phyloP scores from a whole-genome alignment of 2,329 filamentous ascomycete genomes.

The Drechslerella coelobrocha region DNA sequence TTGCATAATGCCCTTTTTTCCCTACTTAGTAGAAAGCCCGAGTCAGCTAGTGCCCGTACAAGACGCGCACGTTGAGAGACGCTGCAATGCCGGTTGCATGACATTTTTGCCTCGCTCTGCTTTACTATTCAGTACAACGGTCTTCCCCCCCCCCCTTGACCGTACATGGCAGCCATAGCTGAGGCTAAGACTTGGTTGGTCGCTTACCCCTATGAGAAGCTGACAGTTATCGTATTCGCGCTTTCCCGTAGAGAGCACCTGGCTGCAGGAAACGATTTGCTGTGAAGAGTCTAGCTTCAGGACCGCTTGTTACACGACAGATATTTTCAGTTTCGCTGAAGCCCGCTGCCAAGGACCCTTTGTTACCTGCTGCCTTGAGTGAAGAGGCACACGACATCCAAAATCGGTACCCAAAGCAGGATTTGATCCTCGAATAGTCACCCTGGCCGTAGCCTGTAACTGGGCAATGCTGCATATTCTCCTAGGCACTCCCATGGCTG shows the following conservation, averaged over 20 bases:
- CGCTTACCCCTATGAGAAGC: constrained; percentile 48
- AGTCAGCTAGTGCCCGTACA: constrained; percentile 5
- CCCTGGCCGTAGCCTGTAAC: constrained; percentile 2
- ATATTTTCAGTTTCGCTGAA: background rate
- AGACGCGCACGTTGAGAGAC: background rate
- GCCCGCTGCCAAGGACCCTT: constrained; percentile 6
- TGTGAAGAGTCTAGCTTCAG: constrained; percentile 28
- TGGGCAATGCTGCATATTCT: background rate
- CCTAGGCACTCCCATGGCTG: constrained; percentile 17
- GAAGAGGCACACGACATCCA: constrained; percentile 32
- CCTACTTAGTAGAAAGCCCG: constrained; percentile 17
- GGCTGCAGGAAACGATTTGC: constrained; percentile 21
- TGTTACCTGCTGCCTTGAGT: constrained; percentile 40
- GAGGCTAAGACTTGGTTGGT: constrained; percentile 33
- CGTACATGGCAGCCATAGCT: constrained; percentile 22
- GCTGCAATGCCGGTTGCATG: background rate
- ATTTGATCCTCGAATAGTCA: constrained; percentile 24
- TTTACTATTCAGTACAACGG: too few species aligned
- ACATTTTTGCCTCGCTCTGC: background rate
- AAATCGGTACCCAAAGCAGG: constrained; percentile 23
- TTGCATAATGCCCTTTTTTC: constrained; percentile 27
- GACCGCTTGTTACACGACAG: constrained; percentile 19
- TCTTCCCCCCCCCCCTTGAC: constrained; percentile 40
- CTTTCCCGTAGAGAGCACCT: constrained; percentile 35
- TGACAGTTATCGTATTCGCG: constrained; percentile 33